These are phyloP conservation scores for Adiantum capillusveneris DNA, from an alignment of 75 land plant genomes.

Conservation along the genomic window DNA sequence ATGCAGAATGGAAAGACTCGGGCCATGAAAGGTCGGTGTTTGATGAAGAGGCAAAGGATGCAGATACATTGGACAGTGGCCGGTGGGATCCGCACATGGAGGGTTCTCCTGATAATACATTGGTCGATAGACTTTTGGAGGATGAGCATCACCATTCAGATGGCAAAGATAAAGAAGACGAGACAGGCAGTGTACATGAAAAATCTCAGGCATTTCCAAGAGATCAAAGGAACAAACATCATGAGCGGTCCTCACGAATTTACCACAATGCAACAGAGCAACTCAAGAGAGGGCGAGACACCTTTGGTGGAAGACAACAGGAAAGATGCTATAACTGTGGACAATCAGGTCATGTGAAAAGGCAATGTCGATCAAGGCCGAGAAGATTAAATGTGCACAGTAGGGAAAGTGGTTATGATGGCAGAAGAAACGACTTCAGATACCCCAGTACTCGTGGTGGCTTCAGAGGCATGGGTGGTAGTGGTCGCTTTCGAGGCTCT, in stretches of 20 bases:
- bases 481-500: background rate
- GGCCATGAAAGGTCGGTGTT: background rate
- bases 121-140: slow-evolving; percentile 10
- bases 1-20: slow-evolving; percentile 9
- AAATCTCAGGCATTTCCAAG: slow-evolving; percentile 6
- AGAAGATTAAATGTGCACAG: slow-evolving; percentile 5
- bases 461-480: slow-evolving; percentile 6
- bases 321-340: slow-evolving; percentile 36
- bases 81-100: slow-evolving; percentile 32
- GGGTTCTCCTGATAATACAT: slow-evolving; percentile 12
- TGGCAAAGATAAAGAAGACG: slow-evolving; percentile 17
- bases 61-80: slow-evolving; percentile 26
- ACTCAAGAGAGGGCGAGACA: slow-evolving; percentile 1
- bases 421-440: slow-evolving; percentile 10
- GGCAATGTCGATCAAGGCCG: slow-evolving; percentile 15
- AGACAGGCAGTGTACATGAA: slow-evolving; percentile 7
- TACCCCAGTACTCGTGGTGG: slow-evolving; percentile 10
- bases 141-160: slow-evolving; percentile 28
- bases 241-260: background rate
- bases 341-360: slow-evolving; percentile 25
- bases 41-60: slow-evolving; percentile 8
- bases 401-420: slow-evolving; percentile 2
- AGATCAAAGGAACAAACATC: background rate
- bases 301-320: slow-evolving; percentile 11
- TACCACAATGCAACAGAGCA: background rate